Percentiles rank a stretch among this genome's conserved stretches.
phyloP scores from a whole-genome alignment of 2,329 filamentous ascomycete species.

The Beauveria scarabaeidicola region DNA sequence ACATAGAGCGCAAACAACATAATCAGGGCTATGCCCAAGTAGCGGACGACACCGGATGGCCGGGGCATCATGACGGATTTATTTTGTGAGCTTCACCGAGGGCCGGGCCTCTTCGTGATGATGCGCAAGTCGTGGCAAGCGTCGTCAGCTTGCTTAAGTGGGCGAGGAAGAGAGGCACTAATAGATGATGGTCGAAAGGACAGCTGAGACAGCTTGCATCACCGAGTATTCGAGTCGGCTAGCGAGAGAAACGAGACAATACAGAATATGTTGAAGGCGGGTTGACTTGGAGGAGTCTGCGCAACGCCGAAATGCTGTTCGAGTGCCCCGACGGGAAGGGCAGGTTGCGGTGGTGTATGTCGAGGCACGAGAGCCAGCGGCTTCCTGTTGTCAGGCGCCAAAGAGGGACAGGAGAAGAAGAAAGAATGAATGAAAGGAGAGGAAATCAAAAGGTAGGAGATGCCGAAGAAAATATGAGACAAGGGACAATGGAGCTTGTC shows the following conservation, averaged over 20 bases:
- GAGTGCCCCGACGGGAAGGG: background rate
- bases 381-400: background rate
- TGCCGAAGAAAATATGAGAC: background rate
- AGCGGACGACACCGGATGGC: slow-evolving; percentile 35
- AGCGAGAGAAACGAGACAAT: background rate
- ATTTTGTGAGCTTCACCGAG: background rate
- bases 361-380: background rate
- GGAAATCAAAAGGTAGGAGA: background rate
- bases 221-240: background rate
- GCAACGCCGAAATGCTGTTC: background rate
- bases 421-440: background rate
- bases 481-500: too few species aligned
- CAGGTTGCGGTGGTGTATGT: background rate
- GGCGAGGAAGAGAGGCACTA: background rate
- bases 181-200: background rate
- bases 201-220: background rate
- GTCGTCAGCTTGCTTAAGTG: background rate
- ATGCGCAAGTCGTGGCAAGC: background rate
- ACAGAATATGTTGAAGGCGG: background rate
- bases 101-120: background rate
- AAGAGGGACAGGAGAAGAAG: background rate
- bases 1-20: slow-evolving; percentile 26
- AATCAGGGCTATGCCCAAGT: slow-evolving; percentile 28
- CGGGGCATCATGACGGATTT: slow-evolving; percentile 21
- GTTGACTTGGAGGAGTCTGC: background rate